phyloP scores from a whole-genome alignment of 2,329 filamentous ascomycete species.

The Tolypocladium nubicola region DNA sequence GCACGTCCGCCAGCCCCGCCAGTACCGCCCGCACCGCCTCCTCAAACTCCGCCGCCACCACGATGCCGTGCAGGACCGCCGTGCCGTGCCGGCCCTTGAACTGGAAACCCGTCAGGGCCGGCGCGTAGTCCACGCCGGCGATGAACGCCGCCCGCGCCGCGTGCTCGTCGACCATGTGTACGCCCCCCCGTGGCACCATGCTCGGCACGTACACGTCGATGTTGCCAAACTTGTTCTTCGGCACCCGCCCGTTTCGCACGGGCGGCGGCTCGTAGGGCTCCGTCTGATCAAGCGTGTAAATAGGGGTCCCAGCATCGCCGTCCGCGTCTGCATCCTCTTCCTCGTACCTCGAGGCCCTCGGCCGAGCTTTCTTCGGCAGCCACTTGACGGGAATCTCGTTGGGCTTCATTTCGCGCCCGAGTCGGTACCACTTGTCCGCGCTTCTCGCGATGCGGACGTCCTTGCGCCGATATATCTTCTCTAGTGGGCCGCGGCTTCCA shows the following conservation, averaged over 20 bases:
- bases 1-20: constrained; percentile 54
- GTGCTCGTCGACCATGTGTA: constrained; percentile 53
- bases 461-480: constrained; percentile 70
- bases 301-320: constrained; percentile 36
- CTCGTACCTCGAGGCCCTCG: constrained; percentile 11
- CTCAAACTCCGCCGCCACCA: constrained; percentile 61
- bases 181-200: constrained; percentile 78
- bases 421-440: constrained; percentile 81
- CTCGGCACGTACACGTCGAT: constrained; percentile 85
- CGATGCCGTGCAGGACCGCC: constrained; percentile 66
- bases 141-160: constrained; percentile 63
- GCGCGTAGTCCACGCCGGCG: constrained; percentile 74
- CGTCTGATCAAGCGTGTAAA: constrained; percentile 56
- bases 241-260: constrained; percentile 63
- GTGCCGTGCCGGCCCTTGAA: constrained; percentile 83
- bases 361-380: constrained; percentile 38
- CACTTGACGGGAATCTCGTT: constrained; percentile 78
- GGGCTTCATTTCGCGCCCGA: constrained; percentile 68
- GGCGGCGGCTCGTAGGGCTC: constrained; percentile 66
- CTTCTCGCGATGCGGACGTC: constrained; percentile 73
- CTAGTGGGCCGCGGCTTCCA: constrained; percentile 51
- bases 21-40: constrained; percentile 66
- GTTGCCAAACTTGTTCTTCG: constrained; percentile 89
- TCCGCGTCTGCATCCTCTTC: constrained; percentile 17
- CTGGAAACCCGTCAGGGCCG: constrained; percentile 80